Base-by-base conservation (phyloP, 2,329 filamentous ascomycete genomes). In the Fusarium sp. region DNA sequence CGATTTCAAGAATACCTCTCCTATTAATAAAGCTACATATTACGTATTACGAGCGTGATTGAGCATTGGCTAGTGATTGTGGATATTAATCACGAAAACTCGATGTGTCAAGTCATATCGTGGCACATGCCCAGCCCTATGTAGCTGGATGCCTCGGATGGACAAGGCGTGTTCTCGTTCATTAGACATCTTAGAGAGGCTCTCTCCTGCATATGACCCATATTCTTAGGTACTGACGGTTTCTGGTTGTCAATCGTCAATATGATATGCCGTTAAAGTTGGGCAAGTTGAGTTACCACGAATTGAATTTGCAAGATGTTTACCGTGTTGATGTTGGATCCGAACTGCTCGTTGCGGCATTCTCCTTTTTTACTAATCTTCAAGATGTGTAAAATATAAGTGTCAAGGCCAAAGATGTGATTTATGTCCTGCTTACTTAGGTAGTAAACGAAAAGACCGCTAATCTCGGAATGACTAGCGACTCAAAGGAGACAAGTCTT, bases 291-390 rank as follows among this genome's bases (percentile, higher is more conserved):
- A 2, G 8, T 39, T 39, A 5, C 16, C 16, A 39, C 8, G 4
- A n/a, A 39, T 9, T 8, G 16, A 39, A 39, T 18, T 39, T 18
- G 16, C 27, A 62, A 14, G 35, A 62, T 56, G 23, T 62, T 57
- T 23, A 57, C 64, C 11, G 57, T 48, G 45, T 62, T 62, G 30
- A 61, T 56, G 35, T 57, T 67, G 23, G 25, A 62, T 9, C 57
- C 35, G 32, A 67, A 62, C 14, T 61, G 56, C 6, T 45, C 64
- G 30, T 67, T 67, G 3, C 64, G 37, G 9, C 45, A 35, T 43
- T n/a, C 57, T 16, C 57, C 64, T 7, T 67, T 45, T 34, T 62
- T 45, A 32, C 52, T 7, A 20, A 43, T 34, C 6, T 27, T 45
- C n/a, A 57, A 30, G 48, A 54, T 10, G 2, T 63, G 35, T 1